Conservation (phyloP, 805 yeast species). For the Saccharomycopsis javanensis region DNA sequence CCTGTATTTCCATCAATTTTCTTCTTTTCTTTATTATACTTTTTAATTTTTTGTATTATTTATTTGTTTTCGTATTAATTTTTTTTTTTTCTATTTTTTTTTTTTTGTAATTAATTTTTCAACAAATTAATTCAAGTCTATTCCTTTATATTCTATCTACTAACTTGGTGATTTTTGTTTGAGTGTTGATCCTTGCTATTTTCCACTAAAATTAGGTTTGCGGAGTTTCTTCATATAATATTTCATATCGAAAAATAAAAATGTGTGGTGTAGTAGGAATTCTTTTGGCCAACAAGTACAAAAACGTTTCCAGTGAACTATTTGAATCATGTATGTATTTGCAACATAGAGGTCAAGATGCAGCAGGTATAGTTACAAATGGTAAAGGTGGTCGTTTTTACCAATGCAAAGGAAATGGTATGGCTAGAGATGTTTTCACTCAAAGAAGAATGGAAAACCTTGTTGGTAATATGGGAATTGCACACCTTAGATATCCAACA, state of each 20-base stretch:
- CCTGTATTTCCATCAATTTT: not conserved
- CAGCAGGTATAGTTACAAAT: conserved; percentile 97
- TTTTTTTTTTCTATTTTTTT: not conserved
- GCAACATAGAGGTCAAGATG: conserved; percentile 98
- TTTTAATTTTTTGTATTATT: not conserved
- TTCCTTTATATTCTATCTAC: too few relatives aligned
- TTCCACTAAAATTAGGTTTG: too few relatives aligned
- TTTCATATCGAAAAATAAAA: too few relatives aligned
- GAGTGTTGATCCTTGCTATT: too few relatives aligned
- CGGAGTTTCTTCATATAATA: too few relatives aligned
- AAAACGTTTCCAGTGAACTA: conserved; percentile 77
- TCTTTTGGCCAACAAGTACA: conserved; percentile 63
- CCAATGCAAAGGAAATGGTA: conserved; percentile 98
- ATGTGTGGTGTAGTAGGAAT: conserved; percentile 97
- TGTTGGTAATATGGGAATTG: conserved; percentile 91
- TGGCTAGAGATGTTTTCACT: conserved; percentile 97
- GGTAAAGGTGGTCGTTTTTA: conserved; percentile 88
- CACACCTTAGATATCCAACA: conserved; percentile 92
- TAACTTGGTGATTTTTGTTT: too few relatives aligned
- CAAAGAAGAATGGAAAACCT: conserved; percentile 66
- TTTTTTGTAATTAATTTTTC: not conserved
- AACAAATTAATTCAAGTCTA: not conserved
- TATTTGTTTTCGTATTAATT: not conserved
- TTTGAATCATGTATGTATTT: conserved; percentile 87
- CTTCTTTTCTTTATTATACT: not conserved